These are phyloP conservation scores for Vicia faba DNA, from an alignment of 306 rosid species.

Conservation along the genomic window DNA sequence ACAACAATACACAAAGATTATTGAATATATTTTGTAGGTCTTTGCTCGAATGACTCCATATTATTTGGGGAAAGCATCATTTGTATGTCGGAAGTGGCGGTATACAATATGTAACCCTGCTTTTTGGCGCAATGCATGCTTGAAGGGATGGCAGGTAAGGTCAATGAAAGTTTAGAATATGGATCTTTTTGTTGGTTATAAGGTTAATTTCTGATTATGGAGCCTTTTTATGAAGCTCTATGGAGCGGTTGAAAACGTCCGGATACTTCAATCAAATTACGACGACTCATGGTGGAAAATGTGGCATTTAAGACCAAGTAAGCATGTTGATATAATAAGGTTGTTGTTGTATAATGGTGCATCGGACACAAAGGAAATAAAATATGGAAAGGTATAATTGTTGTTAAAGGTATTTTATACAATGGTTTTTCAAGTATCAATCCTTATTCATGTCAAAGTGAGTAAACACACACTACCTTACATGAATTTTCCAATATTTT, in stretches of 20 bases:
- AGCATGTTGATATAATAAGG: too few species aligned
- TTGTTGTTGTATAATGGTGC: too few species aligned
- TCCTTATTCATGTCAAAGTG: too few species aligned
- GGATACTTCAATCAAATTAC: constrained; percentile 72
- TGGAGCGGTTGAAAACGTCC: constrained; percentile 78
- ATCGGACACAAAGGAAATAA: too few species aligned
- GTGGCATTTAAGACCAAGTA: constrained; percentile 95
- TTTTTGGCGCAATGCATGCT: constrained; percentile 91
- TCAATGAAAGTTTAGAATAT: constrained; percentile 30
- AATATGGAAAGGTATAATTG: too few species aligned
- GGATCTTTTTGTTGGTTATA: constrained; percentile 29
- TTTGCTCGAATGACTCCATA: constrained; percentile 81
- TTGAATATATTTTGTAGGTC: constrained; percentile 49
- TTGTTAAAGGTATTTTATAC: too few species aligned
- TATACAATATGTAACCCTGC: constrained; percentile 88
- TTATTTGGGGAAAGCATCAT: constrained; percentile 83
- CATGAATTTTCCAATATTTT: too few species aligned
- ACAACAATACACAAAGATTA: too few species aligned
- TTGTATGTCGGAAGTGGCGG: constrained; percentile 96
- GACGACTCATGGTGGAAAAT: constrained; percentile 90
- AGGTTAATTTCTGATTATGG: constrained; percentile 37
- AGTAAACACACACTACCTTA: too few species aligned
- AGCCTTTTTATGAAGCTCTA: constrained; percentile 54
- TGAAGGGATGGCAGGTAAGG: constrained; percentile 98
- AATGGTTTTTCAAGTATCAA: too few species aligned